Evolutionary conservation across 305 asterid species (phyloP), one percentile per base, ranked within the genome.

Genomic region (Fraxinus baroniana): DNA sequence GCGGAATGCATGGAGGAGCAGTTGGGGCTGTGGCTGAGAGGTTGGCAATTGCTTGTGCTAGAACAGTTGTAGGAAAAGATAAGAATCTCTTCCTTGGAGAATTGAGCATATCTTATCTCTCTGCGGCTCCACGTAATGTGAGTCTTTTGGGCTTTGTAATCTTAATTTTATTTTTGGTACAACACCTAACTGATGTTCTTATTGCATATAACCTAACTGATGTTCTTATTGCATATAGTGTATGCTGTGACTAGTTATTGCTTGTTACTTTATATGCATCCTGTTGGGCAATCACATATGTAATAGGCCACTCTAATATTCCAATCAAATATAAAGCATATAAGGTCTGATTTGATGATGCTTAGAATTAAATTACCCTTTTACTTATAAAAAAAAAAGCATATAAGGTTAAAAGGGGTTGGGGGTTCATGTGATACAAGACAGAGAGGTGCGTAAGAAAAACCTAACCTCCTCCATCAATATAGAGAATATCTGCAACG

Each of bases 1-100:
- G 87, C 3, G 92, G 93, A 79, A 84, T 94, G 97, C 95, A 94
- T 44, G 98, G 98, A 70, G 98, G 98, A 60, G 92, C 97, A 1
- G 94, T 93, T 78, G 97, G 88, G 26, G 87, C 95, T 81, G 93
- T 91, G 32, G 91, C 93, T 6, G 92, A 89, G 84, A 83, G 93
- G 84, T 88, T 94, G 68, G 91, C 98, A 12, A 81, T 46, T 81
- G 97, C 93, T 81, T 94, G 97, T 77, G 97, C 95, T 86, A 87
- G 95, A 86, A 93, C 98, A 55, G 88, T 92, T 1, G 93, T 91
- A 20, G 92, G 92, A 78, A 81, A 91, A 75, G 94, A 92, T 79
- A 90, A 84, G 80, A 88, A 89, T 70, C 78, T 94, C 79, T 92
- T 93, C 87, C 98, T 94, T 64, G 97, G 97, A 81, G 98, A 94